Conservation (phyloP, 495 filamentous ascomycete genomes). For the Penicillium simplicissimum region DNA sequence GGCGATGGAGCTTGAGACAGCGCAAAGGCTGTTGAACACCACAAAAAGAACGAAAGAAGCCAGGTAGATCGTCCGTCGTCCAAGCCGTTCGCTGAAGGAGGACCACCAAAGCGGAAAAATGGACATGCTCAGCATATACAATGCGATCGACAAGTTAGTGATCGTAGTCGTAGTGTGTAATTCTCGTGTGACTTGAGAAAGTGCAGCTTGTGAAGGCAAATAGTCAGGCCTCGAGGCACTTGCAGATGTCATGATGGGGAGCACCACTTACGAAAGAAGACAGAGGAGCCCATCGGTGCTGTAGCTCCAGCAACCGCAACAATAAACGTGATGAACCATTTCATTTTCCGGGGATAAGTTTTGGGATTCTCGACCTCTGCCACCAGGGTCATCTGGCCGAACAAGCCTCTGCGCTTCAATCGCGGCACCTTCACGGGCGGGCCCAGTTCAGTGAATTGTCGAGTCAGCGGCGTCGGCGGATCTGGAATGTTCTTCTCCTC, state of each 20-base stretch:
- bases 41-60: slow-evolving; percentile 77
- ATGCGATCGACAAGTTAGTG: slow-evolving; percentile 78
- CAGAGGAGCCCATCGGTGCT: slow-evolving; percentile 82
- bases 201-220: slow-evolving; percentile 55
- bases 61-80: slow-evolving; percentile 83
- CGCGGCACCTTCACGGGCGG: slow-evolving; percentile 55
- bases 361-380: slow-evolving; percentile 79
- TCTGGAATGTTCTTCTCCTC: slow-evolving; percentile 29
- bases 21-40: slow-evolving; percentile 73
- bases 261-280: slow-evolving; percentile 73
- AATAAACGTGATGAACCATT: slow-evolving; percentile 85
- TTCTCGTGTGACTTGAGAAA: slow-evolving; percentile 66
- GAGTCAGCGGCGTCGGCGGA: slow-evolving; percentile 9
- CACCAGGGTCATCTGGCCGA: slow-evolving; percentile 71
- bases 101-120: slow-evolving; percentile 97
- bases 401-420: slow-evolving; percentile 68
- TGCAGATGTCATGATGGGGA: neutral
- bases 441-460: slow-evolving; percentile 31
- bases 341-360: slow-evolving; percentile 67
- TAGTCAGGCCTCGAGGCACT: neutral
- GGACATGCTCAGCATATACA: slow-evolving; percentile 89
- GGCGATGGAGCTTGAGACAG: slow-evolving; percentile 70
- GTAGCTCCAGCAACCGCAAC: slow-evolving; percentile 73
- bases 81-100: slow-evolving; percentile 79
- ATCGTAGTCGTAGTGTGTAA: slow-evolving; percentile 67